phyloP scores from a whole-genome alignment of 140 eudicot genomes.

The Bidens hawaiensis region DNA sequence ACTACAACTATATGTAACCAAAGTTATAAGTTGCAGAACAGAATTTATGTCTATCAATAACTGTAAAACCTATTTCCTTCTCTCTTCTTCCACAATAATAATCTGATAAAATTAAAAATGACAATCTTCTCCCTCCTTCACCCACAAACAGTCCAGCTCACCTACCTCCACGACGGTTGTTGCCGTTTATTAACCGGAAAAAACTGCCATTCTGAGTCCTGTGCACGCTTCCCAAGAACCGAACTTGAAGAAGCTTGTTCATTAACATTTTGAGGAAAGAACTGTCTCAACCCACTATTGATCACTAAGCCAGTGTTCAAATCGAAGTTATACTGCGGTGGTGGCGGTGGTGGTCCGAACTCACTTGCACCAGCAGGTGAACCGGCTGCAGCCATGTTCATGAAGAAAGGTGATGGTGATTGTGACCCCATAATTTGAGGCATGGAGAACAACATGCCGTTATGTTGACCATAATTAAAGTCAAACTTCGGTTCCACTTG shows the following conservation, averaged over 20 bases:
- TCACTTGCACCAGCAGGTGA: no score
- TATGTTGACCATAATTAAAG: constrained; percentile 37
- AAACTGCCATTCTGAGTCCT: constrained; percentile 13
- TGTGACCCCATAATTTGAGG: neutral
- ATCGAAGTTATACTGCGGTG: constrained; percentile 37
- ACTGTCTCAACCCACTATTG: constrained; percentile 43
- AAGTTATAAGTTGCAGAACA: constrained; percentile 7
- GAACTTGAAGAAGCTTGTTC: constrained; percentile 21
- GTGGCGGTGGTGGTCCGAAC: constrained; percentile 5
- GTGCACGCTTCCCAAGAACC: constrained; percentile 25
- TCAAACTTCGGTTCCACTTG: constrained; percentile 36
- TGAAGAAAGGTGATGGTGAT: neutral
- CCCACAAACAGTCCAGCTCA: neutral
- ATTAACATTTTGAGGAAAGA: constrained; percentile 22
- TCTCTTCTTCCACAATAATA: neutral
- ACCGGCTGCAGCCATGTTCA: neutral
- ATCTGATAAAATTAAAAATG: constrained; percentile 16
- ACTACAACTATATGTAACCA: constrained; percentile 9
- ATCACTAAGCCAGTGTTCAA: constrained; percentile 28
- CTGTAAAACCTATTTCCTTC: constrained; percentile 16
- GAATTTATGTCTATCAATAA: constrained; percentile 2
- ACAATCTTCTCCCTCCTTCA: constrained; percentile 2
- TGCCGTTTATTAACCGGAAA: constrained; percentile 23
- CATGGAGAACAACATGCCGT: constrained; percentile 23
- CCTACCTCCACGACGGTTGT: constrained; percentile 30